Evolutionary conservation across 2,329 filamentous ascomycete species (phyloP), one percentile per base, ranked within the genome.

Genomic region (Chrysosporium keratinophilum): DNA sequence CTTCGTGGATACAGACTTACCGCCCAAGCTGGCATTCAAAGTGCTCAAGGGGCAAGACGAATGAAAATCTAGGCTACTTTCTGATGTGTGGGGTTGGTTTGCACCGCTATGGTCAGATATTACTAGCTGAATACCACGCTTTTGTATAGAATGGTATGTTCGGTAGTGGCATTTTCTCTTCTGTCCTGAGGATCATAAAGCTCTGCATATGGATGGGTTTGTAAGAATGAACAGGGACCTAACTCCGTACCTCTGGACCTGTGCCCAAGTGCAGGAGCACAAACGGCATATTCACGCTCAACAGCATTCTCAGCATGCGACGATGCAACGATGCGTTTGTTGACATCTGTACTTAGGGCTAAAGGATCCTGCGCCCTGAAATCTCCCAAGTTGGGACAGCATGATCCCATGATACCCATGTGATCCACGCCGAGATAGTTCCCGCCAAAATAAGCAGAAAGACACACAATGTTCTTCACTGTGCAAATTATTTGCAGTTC

Each of bases 1-100:
- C 58, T 67, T 75, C 57, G 73, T 72, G 42, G 73, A 76, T 65
- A 75, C 73, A 10, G 64, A 64, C 54, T 62, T 57, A 46, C 65
- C 70, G 31, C 69, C 73, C 7, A 65, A 64, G 58, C 67, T 68
- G 64, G 65, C 67, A n/a, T 71, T 72, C 64, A 65, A 54, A 54
- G 48, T 42, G 12, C 17, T 19, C 5, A 50, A 52, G 17, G 44
- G 37, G 35, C 23, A 19, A n/a, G 50, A 45, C 9, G 52, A 43
- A 56, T 52, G 34, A 52, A 37, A 35, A 5, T 20, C 4, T 10
- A n/a, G 40, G 11, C 35, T 37, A 9, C 35, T 37, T 3, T 37
- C 35, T 12, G 35, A n/a, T 12, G 35, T 10, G 3, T 28, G 23
- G 7, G 7, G 23, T 4, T 7, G 23, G 23, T 28, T 28, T 28